Conservation (phyloP, 1,284 basidiomycete species). For the Rhodotorula sp. region DNA sequence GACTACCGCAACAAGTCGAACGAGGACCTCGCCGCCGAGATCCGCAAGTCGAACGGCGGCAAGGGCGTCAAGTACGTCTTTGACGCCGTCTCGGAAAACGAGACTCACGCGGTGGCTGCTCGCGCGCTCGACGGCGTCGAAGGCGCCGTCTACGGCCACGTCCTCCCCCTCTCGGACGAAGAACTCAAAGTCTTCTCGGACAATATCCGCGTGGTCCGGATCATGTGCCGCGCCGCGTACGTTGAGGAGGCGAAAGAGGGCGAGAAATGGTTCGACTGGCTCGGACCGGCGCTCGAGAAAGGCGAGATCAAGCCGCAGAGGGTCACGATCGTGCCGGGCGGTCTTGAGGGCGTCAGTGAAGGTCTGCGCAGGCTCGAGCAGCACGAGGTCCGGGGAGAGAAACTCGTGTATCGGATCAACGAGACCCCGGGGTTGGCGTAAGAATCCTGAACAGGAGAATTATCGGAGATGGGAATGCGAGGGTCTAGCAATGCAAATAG, state of each 20-base stretch:
- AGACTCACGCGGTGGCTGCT: slow-evolving; percentile 38
- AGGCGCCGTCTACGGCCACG: slow-evolving; percentile 13
- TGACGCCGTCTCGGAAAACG: slow-evolving; percentile 41
- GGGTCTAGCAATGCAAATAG: background rate
- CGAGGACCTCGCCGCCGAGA: slow-evolving; percentile 33
- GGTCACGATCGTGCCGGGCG: slow-evolving; percentile 44
- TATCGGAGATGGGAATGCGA: background rate
- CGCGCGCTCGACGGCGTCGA: slow-evolving; percentile 33
- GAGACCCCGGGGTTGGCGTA: slow-evolving; percentile 40
- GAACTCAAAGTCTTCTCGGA: slow-evolving; percentile 1
- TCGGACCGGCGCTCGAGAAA: slow-evolving; percentile 42
- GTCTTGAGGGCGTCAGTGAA: slow-evolving; percentile 45
- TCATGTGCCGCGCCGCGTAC: slow-evolving; percentile 31
- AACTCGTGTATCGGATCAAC: slow-evolving; percentile 48
- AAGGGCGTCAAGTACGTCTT: slow-evolving; percentile 40
- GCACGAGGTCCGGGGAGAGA: slow-evolving; percentile 46
- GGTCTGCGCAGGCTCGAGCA: slow-evolving; percentile 44
- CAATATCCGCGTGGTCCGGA: slow-evolving; percentile 27
- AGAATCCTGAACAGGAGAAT: no score
- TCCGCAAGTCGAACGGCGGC: slow-evolving; percentile 22
- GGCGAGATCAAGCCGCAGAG: slow-evolving; percentile 43
- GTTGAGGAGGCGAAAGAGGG: slow-evolving; percentile 30
- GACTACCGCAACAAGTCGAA: slow-evolving; percentile 45
- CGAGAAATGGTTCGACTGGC: slow-evolving; percentile 40
- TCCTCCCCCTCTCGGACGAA: slow-evolving; percentile 21